Evolutionary conservation across 2,329 filamentous ascomycete species (phyloP).

Genomic region (Pseudogymnoascus verrucosus): DNA sequence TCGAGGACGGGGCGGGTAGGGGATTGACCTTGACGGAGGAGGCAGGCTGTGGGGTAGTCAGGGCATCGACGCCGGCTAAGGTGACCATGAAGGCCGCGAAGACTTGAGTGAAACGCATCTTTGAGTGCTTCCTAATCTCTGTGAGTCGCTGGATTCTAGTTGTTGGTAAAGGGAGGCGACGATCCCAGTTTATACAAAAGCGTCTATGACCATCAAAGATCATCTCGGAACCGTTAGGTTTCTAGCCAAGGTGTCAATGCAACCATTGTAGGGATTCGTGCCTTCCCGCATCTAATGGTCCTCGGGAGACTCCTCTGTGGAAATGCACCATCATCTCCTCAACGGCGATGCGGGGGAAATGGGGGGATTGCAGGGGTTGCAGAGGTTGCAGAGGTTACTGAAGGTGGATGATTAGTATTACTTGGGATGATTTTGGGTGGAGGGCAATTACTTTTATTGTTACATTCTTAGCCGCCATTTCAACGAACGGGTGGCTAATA

Average conservation of each 20-base stretch:
- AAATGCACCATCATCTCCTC: neutral
- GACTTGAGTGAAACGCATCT: constrained; percentile 15
- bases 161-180: neutral
- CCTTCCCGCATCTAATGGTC: neutral
- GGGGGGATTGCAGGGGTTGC: neutral
- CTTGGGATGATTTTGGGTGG: neutral
- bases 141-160: neutral
- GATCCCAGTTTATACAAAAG: neutral
- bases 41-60: constrained; percentile 15
- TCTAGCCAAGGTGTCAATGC: neutral
- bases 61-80: constrained; percentile 24
- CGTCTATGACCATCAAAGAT: neutral
- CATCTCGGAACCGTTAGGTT: neutral
- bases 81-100: constrained; percentile 15
- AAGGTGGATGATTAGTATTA: neutral
- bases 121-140: neutral
- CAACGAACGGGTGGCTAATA: neutral
- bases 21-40: constrained; percentile 44
- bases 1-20: constrained; percentile 43
- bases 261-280: neutral
- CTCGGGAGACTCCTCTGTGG: neutral
- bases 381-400: neutral
- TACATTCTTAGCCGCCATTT: neutral
- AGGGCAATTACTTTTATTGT: neutral
- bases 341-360: neutral